Conservation (phyloP, 2,329 filamentous ascomycete species). For the Colletotrichum sp. region DNA sequence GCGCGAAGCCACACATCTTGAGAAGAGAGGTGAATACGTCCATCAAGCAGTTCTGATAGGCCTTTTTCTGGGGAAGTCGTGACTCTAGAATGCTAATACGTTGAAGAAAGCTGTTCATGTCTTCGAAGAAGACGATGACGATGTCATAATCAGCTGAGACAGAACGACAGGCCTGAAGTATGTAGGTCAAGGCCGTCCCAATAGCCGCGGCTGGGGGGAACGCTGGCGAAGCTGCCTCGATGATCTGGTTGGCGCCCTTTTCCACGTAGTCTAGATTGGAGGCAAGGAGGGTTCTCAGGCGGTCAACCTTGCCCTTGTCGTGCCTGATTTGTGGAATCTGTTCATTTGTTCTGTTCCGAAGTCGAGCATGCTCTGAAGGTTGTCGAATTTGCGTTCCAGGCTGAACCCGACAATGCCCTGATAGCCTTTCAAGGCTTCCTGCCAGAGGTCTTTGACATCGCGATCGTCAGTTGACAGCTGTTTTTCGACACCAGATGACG, state of each 20-base stretch:
- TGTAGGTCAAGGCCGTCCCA: neutral
- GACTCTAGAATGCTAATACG: neutral
- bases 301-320: neutral
- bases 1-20: neutral
- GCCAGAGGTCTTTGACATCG: slow-evolving; percentile 35
- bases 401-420: slow-evolving; percentile 36
- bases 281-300: neutral
- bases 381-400: slow-evolving; percentile 31
- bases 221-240: neutral
- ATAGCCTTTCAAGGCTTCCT: slow-evolving; percentile 33
- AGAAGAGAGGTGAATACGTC: neutral
- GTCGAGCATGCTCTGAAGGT: slow-evolving; percentile 26
- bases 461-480: slow-evolving; percentile 24
- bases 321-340: neutral
- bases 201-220: neutral
- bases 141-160: neutral
- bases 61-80: neutral
- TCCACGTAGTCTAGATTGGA: neutral
- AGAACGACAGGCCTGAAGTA: neutral
- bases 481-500: neutral
- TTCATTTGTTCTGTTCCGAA: neutral
- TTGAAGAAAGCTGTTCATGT: neutral
- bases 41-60: neutral
- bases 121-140: neutral
- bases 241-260: neutral